Evolutionary conservation across 306 rosid genomes (phyloP).

Genomic region (Sindora glabra): DNA sequence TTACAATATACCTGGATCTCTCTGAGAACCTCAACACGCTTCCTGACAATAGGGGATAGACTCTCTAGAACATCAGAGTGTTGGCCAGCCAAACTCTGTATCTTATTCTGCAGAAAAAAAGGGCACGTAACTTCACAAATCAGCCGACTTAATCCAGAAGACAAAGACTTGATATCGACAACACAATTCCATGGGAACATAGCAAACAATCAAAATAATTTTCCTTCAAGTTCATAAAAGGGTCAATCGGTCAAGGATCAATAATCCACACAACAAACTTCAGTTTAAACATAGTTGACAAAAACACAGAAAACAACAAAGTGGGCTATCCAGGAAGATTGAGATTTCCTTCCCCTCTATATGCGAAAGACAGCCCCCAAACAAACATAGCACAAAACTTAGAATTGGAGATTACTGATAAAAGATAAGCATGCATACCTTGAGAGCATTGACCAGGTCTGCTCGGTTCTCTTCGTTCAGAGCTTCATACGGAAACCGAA

Average conservation of each 20-base stretch:
- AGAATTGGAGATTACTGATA: too few relatives aligned
- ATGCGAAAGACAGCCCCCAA: neutral
- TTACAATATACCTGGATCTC: slow-evolving; percentile 59
- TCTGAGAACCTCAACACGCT: slow-evolving; percentile 83
- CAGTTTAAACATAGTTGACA: neutral
- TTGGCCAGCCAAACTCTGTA: slow-evolving; percentile 79
- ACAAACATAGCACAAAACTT: too few relatives aligned
- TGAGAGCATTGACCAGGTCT: slow-evolving; percentile 77
- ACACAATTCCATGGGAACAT: neutral
- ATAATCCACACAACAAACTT: neutral
- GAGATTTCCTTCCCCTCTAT: neutral
- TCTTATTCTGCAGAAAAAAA: slow-evolving; percentile 47
- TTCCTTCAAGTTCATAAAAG: neutral
- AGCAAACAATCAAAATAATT: neutral
- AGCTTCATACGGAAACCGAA: slow-evolving; percentile 22
- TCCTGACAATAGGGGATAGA: slow-evolving; percentile 53
- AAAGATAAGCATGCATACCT: slow-evolving; percentile 33
- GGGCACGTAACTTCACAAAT: neutral
- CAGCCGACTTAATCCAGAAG: neutral
- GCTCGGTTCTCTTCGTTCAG: slow-evolving; percentile 64
- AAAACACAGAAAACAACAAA: neutral
- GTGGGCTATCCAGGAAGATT: too few relatives aligned
- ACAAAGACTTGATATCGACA: neutral
- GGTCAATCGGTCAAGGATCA: neutral
- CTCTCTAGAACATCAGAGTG: slow-evolving; percentile 64